Conservation (phyloP, 1,284 basidiomycete genomes). For the Termitomyces sp. region DNA sequence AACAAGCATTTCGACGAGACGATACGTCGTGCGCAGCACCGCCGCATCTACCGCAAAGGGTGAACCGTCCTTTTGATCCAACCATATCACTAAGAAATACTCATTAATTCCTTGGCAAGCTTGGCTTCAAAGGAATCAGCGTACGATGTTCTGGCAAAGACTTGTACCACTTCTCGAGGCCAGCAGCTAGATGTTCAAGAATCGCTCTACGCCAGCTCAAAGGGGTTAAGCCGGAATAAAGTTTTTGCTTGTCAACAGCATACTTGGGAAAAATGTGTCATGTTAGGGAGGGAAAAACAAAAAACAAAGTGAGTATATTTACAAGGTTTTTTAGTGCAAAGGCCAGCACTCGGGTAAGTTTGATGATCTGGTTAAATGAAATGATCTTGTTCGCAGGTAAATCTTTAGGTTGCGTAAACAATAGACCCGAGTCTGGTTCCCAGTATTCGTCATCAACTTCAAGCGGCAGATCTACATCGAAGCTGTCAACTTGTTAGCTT, state of each 20-base stretch:
- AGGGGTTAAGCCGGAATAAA: slow-evolving; percentile 36
- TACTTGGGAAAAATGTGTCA: slow-evolving; percentile 45
- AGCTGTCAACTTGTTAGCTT: slow-evolving; percentile 36
- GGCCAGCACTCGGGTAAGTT: slow-evolving; percentile 67
- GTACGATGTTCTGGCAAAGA: slow-evolving; percentile 64
- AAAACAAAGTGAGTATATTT: slow-evolving; percentile 22
- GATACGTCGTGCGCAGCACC: slow-evolving; percentile 63
- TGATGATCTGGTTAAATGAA: slow-evolving; percentile 65
- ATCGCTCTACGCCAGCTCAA: slow-evolving; percentile 54
- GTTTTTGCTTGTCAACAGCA: slow-evolving; percentile 60
- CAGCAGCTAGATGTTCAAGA: slow-evolving; percentile 67
- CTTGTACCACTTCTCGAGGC: slow-evolving; percentile 69
- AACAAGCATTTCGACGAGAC: slow-evolving; percentile 66
- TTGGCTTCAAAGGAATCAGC: slow-evolving; percentile 24
- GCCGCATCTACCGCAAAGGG: slow-evolving; percentile 66
- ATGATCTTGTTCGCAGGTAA: slow-evolving; percentile 52
- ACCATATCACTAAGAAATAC: slow-evolving; percentile 56
- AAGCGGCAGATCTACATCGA: slow-evolving; percentile 74
- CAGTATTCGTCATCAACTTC: slow-evolving; percentile 87
- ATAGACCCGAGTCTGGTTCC: slow-evolving; percentile 46
- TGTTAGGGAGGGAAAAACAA: slow-evolving; percentile 3
- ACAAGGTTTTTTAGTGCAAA: slow-evolving; percentile 71
- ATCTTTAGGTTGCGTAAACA: slow-evolving; percentile 61
- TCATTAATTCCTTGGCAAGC: neutral
- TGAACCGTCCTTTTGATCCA: slow-evolving; percentile 48